Percentiles rank a stretch among this genome's conserved stretches.
Evolutionary conservation across 140 eudicot species (phyloP).

Genomic region (Ambrosia hybrid): DNA sequence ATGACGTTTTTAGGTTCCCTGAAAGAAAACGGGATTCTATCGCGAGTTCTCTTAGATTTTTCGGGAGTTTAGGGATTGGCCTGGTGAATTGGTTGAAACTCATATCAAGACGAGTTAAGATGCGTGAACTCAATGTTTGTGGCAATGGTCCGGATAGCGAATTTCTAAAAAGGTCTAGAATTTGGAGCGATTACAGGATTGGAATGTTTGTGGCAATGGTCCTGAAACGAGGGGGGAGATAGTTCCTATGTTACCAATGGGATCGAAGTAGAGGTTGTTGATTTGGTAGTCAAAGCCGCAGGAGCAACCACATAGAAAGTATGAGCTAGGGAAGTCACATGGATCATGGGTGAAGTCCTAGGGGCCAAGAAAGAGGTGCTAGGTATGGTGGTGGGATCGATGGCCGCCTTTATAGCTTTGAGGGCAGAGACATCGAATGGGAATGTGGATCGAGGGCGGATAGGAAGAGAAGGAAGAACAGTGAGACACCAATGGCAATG

Average conservation of each 20-base stretch:
- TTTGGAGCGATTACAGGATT: slow-evolving; percentile 40
- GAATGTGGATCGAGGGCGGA: slow-evolving; percentile 16
- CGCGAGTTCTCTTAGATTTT: slow-evolving; percentile 53
- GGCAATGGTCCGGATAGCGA: slow-evolving; percentile 56
- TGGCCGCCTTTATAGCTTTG: slow-evolving; percentile 57
- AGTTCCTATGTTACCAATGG: slow-evolving; percentile 35
- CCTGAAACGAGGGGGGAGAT: slow-evolving; percentile 33
- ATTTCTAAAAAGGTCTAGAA: slow-evolving; percentile 65
- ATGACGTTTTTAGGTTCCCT: slow-evolving; percentile 45
- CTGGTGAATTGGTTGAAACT: slow-evolving; percentile 78
- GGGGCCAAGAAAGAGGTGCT: slow-evolving; percentile 66
- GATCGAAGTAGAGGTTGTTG: slow-evolving; percentile 42
- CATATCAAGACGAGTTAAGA: slow-evolving; percentile 55
- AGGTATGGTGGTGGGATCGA: slow-evolving; percentile 68
- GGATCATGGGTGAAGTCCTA: slow-evolving; percentile 58
- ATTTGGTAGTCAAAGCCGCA: slow-evolving; percentile 41
- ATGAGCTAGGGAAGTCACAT: slow-evolving; percentile 25
- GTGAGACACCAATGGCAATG: slow-evolving; percentile 5
- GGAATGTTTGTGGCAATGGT: no score
- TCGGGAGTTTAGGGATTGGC: slow-evolving; percentile 61
- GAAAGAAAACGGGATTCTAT: slow-evolving; percentile 56
- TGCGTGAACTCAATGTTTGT: slow-evolving; percentile 36
- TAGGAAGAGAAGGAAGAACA: slow-evolving; percentile 12
- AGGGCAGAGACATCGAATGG: slow-evolving; percentile 65
- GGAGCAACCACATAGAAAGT: slow-evolving; percentile 36